Percentiles rank a stretch among this genome's conserved stretches.
These are phyloP conservation scores for Notholithocarpus densiflorus DNA, from an alignment of 306 rosid species.

Conservation along the genomic window DNA sequence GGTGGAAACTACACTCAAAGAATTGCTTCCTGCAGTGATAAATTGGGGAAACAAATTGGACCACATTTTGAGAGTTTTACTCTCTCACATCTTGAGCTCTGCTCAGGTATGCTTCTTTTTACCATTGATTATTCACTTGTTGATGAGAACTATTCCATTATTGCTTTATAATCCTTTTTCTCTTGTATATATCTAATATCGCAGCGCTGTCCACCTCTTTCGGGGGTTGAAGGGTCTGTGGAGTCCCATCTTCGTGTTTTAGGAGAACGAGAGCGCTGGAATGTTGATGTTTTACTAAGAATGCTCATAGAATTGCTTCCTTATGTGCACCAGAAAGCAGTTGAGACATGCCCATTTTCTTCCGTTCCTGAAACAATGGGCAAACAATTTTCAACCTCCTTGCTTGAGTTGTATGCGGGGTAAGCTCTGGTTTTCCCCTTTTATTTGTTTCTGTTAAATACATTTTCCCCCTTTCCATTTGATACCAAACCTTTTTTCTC, in stretches of 20 bases:
- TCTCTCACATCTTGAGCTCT: slow-evolving; percentile 68
- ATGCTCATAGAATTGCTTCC: slow-evolving; percentile 72
- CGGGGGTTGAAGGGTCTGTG: slow-evolving; percentile 94
- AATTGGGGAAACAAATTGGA: slow-evolving; percentile 92
- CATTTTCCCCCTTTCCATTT: neutral
- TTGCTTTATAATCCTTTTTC: slow-evolving; percentile 2
- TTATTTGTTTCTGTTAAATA: neutral
- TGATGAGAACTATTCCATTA: slow-evolving; percentile 5
- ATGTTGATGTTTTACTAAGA: slow-evolving; percentile 74
- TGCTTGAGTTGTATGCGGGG: slow-evolving; percentile 88
- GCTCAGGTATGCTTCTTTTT: slow-evolving; percentile 55
- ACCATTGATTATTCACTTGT: slow-evolving; percentile 9
- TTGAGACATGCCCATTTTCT: slow-evolving; percentile 77
- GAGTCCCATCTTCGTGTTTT: slow-evolving; percentile 89
- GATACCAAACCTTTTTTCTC: slow-evolving; percentile 11
- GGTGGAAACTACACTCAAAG: slow-evolving; percentile 78
- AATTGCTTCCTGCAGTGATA: slow-evolving; percentile 81
- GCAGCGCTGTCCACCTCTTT: slow-evolving; percentile 93
- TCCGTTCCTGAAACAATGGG: slow-evolving; percentile 50
- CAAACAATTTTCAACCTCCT: slow-evolving; percentile 50
- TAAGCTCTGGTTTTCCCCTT: slow-evolving; percentile 22
- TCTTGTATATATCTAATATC: slow-evolving; percentile 20
- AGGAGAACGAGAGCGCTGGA: slow-evolving; percentile 97
- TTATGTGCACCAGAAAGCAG: slow-evolving; percentile 57
- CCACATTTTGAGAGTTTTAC: slow-evolving; percentile 61